These are phyloP conservation scores for Monilinia fructigena DNA, from an alignment of 2,329 filamentous ascomycete genomes.

Conservation along the genomic window DNA sequence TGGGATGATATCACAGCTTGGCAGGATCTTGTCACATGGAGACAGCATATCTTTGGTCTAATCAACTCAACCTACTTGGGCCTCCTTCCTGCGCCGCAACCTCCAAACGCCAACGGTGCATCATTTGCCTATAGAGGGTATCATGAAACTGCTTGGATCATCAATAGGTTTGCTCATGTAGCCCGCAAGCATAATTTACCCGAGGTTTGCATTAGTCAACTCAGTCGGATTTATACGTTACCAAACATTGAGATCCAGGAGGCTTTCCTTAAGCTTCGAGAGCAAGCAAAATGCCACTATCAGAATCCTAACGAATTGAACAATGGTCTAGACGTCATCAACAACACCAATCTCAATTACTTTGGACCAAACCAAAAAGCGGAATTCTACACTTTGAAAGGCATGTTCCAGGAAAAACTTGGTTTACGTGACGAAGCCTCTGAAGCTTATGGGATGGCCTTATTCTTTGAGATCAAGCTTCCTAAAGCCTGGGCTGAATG, in stretches of 20 bases:
- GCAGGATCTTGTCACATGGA: conserved; percentile 99
- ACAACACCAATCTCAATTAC: conserved; percentile 99
- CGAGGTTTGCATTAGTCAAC: conserved; percentile 94
- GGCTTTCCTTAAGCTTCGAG: conserved; percentile 95
- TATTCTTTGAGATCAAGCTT: conserved; percentile 93
- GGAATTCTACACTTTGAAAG: conserved; percentile 98
- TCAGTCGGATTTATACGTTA: conserved; percentile 96
- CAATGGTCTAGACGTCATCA: conserved; percentile 94
- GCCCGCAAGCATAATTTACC: conserved; percentile 95
- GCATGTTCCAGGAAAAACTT: conserved; percentile 97
- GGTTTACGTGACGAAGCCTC: conserved; percentile 88
- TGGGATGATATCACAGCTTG: conserved; percentile 99
- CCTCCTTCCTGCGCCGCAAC: conserved; percentile 70
- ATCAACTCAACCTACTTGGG: conserved; percentile 93
- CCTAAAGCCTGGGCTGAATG: conserved; percentile 99
- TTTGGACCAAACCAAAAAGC: conserved; percentile 95
- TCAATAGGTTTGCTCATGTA: conserved; percentile 97
- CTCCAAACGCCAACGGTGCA: conserved; percentile 79
- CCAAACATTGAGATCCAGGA: conserved; percentile 99
- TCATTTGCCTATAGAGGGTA: conserved; percentile 97
- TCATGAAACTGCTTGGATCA: conserved; percentile 99
- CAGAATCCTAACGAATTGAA: conserved; percentile 91
- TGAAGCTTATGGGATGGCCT: conserved; percentile 86
- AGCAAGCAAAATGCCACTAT: conserved; percentile 98
- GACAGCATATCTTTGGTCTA: conserved; percentile 96